These are phyloP conservation scores for Sugiyamaella valdiviana DNA, from an alignment of 805 yeast genomes.

Conservation along the genomic window DNA sequence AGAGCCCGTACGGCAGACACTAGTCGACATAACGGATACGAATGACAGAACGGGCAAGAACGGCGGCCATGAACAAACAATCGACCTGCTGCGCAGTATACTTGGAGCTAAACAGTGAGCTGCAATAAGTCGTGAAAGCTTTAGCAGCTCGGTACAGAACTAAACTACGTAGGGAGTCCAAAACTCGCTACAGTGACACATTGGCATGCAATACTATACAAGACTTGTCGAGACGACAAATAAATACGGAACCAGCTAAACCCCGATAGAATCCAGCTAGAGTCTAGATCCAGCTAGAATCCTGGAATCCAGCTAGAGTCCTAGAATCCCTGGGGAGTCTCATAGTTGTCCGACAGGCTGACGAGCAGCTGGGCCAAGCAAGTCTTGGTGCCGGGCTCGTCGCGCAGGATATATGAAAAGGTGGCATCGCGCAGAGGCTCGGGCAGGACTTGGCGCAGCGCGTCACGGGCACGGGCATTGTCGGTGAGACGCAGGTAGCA, in stretches of 20 bases:
- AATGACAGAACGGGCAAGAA: too few relatives aligned
- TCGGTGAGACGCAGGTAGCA: conserved; percentile 89
- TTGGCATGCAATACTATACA: neutral
- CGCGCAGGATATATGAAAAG: conserved; percentile 68
- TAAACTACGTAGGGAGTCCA: neutral
- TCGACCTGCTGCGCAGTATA: too few relatives aligned
- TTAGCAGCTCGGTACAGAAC: too few relatives aligned
- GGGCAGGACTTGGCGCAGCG: conserved; percentile 76
- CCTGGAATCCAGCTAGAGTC: too few relatives aligned
- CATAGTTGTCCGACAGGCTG: conserved; percentile 46
- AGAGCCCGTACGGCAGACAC: neutral
- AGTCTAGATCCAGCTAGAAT: too few relatives aligned
- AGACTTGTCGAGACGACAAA: neutral
- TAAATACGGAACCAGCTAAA: neutral
- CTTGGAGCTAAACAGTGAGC: too few relatives aligned
- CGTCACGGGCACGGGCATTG: conserved; percentile 83
- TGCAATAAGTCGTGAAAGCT: too few relatives aligned
- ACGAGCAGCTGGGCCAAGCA: conserved; percentile 78
- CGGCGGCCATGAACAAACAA: too few relatives aligned
- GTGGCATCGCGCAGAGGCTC: conserved; percentile 85
- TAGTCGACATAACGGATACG: too few relatives aligned
- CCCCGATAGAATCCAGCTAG: too few relatives aligned
- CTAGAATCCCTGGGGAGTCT: conserved; percentile 7
- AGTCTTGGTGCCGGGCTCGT: conserved; percentile 81
- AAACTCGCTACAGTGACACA: neutral